These are phyloP conservation scores for Blastomyces emzantsi DNA, from an alignment of 2,329 filamentous ascomycete genomes.

Conservation along the genomic window DNA sequence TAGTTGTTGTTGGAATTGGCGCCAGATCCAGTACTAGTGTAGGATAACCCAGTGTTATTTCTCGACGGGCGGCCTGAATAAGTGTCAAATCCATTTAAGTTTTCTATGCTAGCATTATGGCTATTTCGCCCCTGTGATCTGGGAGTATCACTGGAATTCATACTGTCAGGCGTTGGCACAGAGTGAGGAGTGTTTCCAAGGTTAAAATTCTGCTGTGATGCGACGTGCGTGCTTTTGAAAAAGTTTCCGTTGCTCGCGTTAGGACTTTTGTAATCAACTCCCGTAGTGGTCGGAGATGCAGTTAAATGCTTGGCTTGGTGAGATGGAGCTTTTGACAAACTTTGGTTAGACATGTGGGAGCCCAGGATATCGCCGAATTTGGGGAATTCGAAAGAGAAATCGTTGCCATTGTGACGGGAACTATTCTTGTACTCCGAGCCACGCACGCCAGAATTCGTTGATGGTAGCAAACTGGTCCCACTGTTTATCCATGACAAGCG, in stretches of 20 bases:
- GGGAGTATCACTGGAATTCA: not conserved
- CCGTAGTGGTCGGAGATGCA: not conserved
- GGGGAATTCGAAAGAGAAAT: conserved; percentile 93
- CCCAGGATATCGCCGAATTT: conserved; percentile 71
- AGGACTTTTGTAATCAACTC: not conserved
- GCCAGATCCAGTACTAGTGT: conserved; percentile 11
- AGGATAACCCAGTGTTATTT: conserved; percentile 8
- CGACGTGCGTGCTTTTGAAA: not conserved
- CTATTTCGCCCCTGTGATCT: not conserved
- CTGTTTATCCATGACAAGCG: conserved; percentile 57
- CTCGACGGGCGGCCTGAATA: not conserved
- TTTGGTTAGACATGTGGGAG: conserved; percentile 44
- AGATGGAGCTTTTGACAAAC: conserved; percentile 17
- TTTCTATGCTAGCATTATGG: not conserved
- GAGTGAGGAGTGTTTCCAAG: not conserved
- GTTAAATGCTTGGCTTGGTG: not conserved
- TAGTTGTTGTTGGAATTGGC: conserved; percentile 18
- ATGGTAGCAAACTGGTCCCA: conserved; percentile 39
- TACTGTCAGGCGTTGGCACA: not conserved
- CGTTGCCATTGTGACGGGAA: conserved; percentile 54
- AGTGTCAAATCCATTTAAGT: not conserved
- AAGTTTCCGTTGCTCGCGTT: not conserved
- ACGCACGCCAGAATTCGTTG: conserved; percentile 36
- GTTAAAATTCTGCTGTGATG: not conserved
- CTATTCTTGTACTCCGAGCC: conserved; percentile 38